Evolutionary conservation across 345 rosid species (phyloP), one percentile per base, ranked within the genome.

Genomic region (Ricinus communis): DNA sequence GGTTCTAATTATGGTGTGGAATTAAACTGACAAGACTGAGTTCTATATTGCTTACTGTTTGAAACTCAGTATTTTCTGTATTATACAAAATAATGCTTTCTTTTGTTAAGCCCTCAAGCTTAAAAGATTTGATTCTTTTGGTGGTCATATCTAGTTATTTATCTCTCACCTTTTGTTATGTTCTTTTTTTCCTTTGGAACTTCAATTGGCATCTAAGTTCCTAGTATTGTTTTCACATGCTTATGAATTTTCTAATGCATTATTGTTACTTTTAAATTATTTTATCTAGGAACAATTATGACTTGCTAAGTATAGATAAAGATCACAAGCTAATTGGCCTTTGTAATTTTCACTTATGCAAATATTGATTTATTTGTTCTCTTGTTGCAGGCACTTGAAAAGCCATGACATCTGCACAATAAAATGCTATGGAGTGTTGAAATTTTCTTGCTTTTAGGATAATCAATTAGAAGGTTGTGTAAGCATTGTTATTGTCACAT

Each of bases 381-480:
- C 18, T 57, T 70, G 31, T 62, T 74, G 80, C 87, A 90, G 97
- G 93, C 83, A 90, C 95, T 85, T 93, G 86, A 75, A 71, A 73
- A n/a, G 62, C 57, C 57, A 43, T 80, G 68, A 73, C 73, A 61
- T 81, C 33, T 68, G 78, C 72, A 66, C 68, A 72, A 64, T 53
- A 62, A n/a, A 27, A 80, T 81, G 88, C 86, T 81, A 71, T 51
- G 28, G 54, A 28, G 62, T 69, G 33, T 71, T 43, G 80, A 70
- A 75, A 68, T 66, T 58, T 62, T 19, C 10, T 1, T 53, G 16
- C 60, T 59, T 55, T 22, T 58, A 43, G 59, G 55, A 62, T 50
- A 61, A 45, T 53, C 28, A 53, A 8, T 51, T 30, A 43, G 31
- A 31, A 51, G 56, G 21, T 51, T 72, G 65, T 21, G 14, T 59